Conservation (phyloP, 371 early-diverging fungal genomes). For the Mortierella sp. region DNA sequence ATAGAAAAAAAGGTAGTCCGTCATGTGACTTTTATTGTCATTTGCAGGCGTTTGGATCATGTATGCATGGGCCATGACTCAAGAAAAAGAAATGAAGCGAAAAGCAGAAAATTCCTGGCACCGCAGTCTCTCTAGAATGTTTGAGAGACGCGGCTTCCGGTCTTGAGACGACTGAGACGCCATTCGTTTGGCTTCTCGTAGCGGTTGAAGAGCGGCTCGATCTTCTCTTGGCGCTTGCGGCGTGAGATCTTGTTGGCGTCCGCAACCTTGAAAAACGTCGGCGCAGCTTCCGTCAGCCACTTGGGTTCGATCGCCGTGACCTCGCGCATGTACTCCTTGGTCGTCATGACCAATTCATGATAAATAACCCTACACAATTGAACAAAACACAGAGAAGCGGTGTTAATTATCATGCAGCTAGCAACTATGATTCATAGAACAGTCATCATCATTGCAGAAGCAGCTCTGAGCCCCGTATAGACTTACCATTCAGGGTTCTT, state of each 20-base stretch:
- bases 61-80: background rate
- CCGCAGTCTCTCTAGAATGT: constrained; percentile 66
- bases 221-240: constrained; percentile 92
- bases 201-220: constrained; percentile 91
- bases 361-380: constrained; percentile 87
- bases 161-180: constrained; percentile 86
- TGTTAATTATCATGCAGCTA: background rate
- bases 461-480: background rate
- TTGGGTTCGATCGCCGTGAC: constrained; percentile 97
- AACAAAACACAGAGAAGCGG: background rate
- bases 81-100: background rate
- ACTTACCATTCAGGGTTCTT: constrained; percentile 94
- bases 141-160: constrained; percentile 82
- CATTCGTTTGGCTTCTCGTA: constrained; percentile 93
- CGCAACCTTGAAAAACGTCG: constrained; percentile 95
- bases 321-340: constrained; percentile 98
- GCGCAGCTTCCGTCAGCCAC: constrained; percentile 98
- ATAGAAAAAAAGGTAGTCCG: background rate
- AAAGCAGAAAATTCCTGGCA: background rate
- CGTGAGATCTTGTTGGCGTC: constrained; percentile 94
- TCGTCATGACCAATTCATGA: constrained; percentile 97
- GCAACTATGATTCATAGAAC: background rate
- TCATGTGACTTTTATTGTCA: constrained; percentile 19
- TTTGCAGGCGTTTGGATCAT: background rate
- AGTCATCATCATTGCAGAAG: background rate